Evolutionary conservation across 2,329 filamentous ascomycete genomes (phyloP).

Genomic region (Lachnellula suecica): DNA sequence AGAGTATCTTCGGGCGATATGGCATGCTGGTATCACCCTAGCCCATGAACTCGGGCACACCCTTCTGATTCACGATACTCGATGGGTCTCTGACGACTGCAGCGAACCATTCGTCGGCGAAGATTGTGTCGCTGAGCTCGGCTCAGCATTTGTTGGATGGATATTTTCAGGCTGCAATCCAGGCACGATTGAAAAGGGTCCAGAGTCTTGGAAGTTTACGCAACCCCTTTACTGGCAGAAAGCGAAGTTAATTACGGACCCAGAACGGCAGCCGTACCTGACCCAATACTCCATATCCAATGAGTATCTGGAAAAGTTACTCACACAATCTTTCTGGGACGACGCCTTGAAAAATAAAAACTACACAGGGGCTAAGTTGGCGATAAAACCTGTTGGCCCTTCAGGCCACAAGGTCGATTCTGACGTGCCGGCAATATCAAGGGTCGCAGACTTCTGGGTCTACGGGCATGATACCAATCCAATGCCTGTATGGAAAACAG

Average conservation of each 20-base stretch:
- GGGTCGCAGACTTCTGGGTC: conserved; percentile 2
- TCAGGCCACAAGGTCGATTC: background rate
- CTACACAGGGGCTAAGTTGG: background rate
- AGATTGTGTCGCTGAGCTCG: conserved; percentile 20
- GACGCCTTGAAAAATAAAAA: background rate
- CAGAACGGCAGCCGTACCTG: conserved; percentile 1
- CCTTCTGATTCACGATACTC: conserved; percentile 24
- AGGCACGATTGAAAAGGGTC: conserved; percentile 1
- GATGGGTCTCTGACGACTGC: conserved; percentile 7
- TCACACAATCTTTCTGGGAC: conserved; percentile 7
- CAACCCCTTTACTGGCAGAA: conserved; percentile 4
- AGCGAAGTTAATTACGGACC: background rate
- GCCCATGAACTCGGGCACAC: conserved; percentile 29
- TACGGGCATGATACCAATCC: background rate
- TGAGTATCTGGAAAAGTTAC: conserved; percentile 1
- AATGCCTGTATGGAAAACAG: background rate
- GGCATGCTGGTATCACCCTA: conserved; percentile 27
- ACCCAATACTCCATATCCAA: conserved; percentile 4
- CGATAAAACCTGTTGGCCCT: background rate
- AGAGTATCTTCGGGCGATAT: conserved; percentile 20
- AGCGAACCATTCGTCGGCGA: conserved; percentile 23
- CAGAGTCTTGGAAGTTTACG: background rate
- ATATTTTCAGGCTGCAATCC: conserved; percentile 26
- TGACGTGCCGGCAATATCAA: background rate
- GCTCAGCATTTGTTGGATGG: conserved; percentile 20